Base-by-base conservation (phyloP, 2,329 filamentous ascomycete species). In the Claviceps fusiformis region DNA sequence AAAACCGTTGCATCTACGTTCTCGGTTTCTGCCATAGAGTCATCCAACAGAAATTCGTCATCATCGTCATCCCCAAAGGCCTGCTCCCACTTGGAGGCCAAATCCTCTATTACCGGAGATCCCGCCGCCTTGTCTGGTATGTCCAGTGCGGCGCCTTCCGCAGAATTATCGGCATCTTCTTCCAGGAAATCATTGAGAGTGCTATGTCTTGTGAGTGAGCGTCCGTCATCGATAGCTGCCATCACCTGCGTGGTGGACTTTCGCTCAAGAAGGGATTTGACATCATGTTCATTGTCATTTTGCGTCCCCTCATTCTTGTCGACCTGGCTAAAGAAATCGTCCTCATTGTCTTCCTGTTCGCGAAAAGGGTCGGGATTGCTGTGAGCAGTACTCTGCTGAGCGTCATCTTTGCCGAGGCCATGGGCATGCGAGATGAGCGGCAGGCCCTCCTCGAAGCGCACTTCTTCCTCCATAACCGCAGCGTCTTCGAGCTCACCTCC, bases 31-130 rank as follows among this genome's bases (percentile, higher is more conserved):
- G 67, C 65, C 1, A 68, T 65, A 15, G 75, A 70, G 37, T 88
- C 82, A 10, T 82, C 80, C 3, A 83, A 67, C 13, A 87, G 74
- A 46, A 83, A 77, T 29, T 76, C 75, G 29, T 83, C 83, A 58
- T 89, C 82, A 57, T 89, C 82, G 59, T 91, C 86, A 51, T 87
- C 86, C 15, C 75, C 87, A 62, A 96, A 80, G 47, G 89, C 87
- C 50, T 87, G 86, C 59, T 89, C 81, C 88, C 92, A 95, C 61
- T 89, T 84, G 19, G 87, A 87, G 49, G 86, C 85, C 45, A 93
- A 68, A 63, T 92, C 87, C 46, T 84, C 79, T 7, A 78, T 73
- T 5, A 62, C 57, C n/a, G 63, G 58, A 24, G 62, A 58, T 7
- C 57, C 56, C 43, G 63, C 60, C 44, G 58, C 55, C 39, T 50